phyloP scores from a whole-genome alignment of 1,284 basidiomycete species.

The Ceratobasidium sp. region DNA sequence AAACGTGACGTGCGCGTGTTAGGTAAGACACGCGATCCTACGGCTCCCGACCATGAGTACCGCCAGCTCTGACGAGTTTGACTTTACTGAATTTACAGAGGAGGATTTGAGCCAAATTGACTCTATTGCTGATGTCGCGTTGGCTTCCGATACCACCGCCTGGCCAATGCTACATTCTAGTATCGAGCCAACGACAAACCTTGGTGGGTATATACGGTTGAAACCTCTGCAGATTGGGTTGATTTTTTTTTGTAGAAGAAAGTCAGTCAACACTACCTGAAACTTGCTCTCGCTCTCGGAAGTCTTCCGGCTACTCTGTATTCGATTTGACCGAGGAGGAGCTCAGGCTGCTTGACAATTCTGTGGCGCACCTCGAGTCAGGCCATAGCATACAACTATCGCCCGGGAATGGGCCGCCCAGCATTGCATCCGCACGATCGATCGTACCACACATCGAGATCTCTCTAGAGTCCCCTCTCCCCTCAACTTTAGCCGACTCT shows the following conservation, averaged over 20 bases:
- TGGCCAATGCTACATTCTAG: background rate
- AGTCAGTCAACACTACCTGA: background rate
- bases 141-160: conserved; percentile 48
- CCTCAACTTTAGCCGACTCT: conserved; percentile 48
- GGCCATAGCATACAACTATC: conserved; percentile 25
- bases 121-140: conserved; percentile 53
- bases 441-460: conserved; percentile 54
- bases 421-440: background rate
- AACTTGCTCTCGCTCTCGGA: conserved; percentile 18
- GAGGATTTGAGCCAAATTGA: conserved; percentile 71
- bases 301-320: conserved; percentile 31
- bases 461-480: conserved; percentile 51
- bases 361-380: conserved; percentile 25
- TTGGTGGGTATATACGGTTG: conserved; percentile 5
- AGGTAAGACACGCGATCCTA: conserved; percentile 7
- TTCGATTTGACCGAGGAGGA: conserved; percentile 39
- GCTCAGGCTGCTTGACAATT: conserved; percentile 22
- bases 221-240: background rate
- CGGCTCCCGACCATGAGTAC: conserved; percentile 54
- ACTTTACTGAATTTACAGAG: conserved; percentile 69
- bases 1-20: conserved; percentile 28
- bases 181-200: background rate
- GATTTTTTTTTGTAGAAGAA: background rate
- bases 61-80: conserved; percentile 61
- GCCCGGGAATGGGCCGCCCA: conserved; percentile 32